Evolutionary conservation across 306 rosid genomes (phyloP), one percentile per base, ranked within the genome.

Genomic region (Dalbergia cochinchinensis): DNA sequence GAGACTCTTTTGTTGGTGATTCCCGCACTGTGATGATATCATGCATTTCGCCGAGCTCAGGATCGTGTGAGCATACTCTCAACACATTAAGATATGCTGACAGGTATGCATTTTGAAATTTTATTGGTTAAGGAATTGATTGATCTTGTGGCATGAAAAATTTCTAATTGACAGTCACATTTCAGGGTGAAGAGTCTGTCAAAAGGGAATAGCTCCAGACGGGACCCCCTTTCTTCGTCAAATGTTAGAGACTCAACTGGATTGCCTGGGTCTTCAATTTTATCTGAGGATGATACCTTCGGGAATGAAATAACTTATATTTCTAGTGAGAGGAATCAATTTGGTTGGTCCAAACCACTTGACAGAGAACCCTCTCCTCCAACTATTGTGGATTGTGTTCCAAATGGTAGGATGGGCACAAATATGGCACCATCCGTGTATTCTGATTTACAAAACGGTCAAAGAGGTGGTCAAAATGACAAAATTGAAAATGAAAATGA

Each of bases 1-100:
- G 96, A 54, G 97, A 92, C 77, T 92, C 97, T 69, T 92, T 92
- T 80, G 96, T 90, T 51, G 91, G 96, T 82, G 89, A 92, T 82
- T 92, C 97, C 0, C 92, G 96, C 78, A 90, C 97, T 18, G 96
- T 92, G 44, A 92, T 92, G 97, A 89, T 92, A 82, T 92, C 97
- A 64, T 92, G 97, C 87, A 89, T 92, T 80, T 89, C 97, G 14
- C 97, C 97, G 14, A 86, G 96, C 88, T 85, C 97, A 9, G 96
- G 97, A 75, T 92, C 97, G 10, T 90, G 92, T 62, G 97, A 92
- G 84, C 97, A 92, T 85, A 92, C 96, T 50, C 91, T 92, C 59
- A 92, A 92, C 88, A 92, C 91, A 8, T 85, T 92, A 83, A 89
- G 97, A 90, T 92, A 92, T 71, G 96, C 97, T 61, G 97, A 92